Base-by-base conservation (phyloP, 2,329 filamentous ascomycete genomes). In the Chaetomium olivaceum region DNA sequence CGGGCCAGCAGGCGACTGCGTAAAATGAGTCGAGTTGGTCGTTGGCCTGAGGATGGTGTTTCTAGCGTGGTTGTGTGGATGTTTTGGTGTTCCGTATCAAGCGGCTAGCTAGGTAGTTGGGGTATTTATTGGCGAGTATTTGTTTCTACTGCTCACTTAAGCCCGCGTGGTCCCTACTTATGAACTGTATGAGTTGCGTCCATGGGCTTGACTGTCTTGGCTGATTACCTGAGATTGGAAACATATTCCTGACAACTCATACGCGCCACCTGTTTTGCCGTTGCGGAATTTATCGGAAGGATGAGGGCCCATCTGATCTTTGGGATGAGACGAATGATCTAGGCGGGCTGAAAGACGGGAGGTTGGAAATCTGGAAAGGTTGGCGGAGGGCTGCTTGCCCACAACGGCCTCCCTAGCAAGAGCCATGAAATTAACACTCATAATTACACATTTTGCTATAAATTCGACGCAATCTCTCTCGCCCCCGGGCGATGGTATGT, bases 1-100 rank as follows among this genome's bases (percentile, higher is more conserved):
- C 78, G 0, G 82, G 82, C 8, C 82, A 85, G 64, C 63, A 66
- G 57, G 61, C 57, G 63, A 74, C 65, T 4, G 66, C 71, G 39
- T 75, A 69, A 61, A 36, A n/a, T 9, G 36, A 25, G 21, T n/a
- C 54, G 39, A 14, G 7, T 31, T 16, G 7, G 7, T 19, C 23
- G 48, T 36, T n/a, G 33, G 31, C 12, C 16, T 8, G 14, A 19
- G 12, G 33, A 61, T 8, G 31, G 25, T 19, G 52, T 5, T 16
- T 27, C 5, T 43, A 12, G 58, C 23, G 57, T 23, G 12, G n/a
- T 50, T 51, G n/a, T 43, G 6, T 31, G 16, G 23, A 29, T 27
- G 23, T 58, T 48, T 48, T 23, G 39, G 46, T 48, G 46, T 48
- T 23, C 16, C 16, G 39, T 43, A 43, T 16, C 36, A 43, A 43